Evolutionary conservation across 768 basidiomycete genomes (phyloP), one percentile per base, ranked within the genome.

Genomic region (Mycena vitilis): DNA sequence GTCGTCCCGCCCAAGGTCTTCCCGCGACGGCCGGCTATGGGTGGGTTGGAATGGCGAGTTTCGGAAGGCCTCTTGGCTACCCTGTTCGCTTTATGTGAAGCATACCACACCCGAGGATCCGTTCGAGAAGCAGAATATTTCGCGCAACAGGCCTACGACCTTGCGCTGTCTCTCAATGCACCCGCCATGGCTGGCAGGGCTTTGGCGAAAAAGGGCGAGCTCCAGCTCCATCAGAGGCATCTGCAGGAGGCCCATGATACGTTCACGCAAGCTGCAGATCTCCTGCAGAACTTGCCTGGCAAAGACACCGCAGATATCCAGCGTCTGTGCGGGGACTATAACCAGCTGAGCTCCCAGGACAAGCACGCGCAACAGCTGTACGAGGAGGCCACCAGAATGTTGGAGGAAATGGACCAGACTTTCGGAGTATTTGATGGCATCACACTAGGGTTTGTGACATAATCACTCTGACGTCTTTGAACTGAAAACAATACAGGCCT

Each of bases 61-160:
- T 87, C 91, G 4, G 89, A 93, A 73, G 90, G 89, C 13, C 84
- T 97, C 6, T 79, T 95, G 6, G 80, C 82, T 0, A 88, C 90
- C 0, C 79, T 93, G 4, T 86, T 96, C 65, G 82, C 88, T 3
- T 81, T 97, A 9, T 82, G 87, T 0, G 84, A 88, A 10, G 83
- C 87, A 0, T 94, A 95, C 72, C 82, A 89, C 22, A 76, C 80
- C 0, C 88, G 95, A 20, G 97, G 97, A 0, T 95, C 95, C 7
- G 87, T 90, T 4, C 87, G 92, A 23, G 95, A 96, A 73, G 90
- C 94, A 2, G 90, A 94, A 68, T 96, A 92, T 73, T 97, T 95
- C 75, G 84, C 91, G 0, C 84, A 91, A 47, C 91, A 95, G 75
- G 93, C 92, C 1, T 81, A 85, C n/a, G 88, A 90, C 22, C 81